A percentile compares a stretch with the other conserved stretches of the same genome.
Conservation (phyloP, 768 basidiomycete genomes). For the Hysterangium stoloniferum region DNA sequence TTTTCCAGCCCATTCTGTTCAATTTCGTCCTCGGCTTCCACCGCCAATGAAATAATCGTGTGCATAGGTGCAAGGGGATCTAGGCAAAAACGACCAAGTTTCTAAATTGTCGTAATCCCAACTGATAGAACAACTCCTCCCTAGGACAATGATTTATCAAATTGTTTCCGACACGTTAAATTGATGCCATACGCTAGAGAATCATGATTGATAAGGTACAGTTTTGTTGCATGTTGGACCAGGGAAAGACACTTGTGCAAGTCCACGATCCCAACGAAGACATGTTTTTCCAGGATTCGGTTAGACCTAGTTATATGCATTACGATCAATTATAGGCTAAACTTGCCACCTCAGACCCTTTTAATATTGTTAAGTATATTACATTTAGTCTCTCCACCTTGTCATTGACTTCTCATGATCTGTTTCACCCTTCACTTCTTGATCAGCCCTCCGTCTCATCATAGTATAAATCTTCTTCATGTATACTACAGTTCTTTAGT, state of each 20-base stretch:
- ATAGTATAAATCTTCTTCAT: too few relatives aligned
- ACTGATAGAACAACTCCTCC: conserved; percentile 92
- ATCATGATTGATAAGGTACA: conserved; percentile 86
- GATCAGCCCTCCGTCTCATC: too few relatives aligned
- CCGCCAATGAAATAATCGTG: conserved; percentile 68
- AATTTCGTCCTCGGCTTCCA: conserved; percentile 55
- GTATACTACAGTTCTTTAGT: too few relatives aligned
- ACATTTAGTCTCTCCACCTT: too few relatives aligned
- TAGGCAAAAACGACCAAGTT: conserved; percentile 63
- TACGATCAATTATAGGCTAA: too few relatives aligned
- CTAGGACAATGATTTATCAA: too few relatives aligned
- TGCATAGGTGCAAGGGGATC: conserved; percentile 75
- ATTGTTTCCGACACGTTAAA: too few relatives aligned
- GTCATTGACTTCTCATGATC: too few relatives aligned
- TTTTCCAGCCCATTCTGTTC: conserved; percentile 44
- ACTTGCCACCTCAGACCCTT: too few relatives aligned
- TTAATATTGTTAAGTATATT: too few relatives aligned
- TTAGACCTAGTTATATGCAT: too few relatives aligned
- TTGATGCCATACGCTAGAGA: conserved; percentile 68
- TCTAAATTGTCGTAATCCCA: conserved; percentile 87
- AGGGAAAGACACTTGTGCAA: conserved; percentile 63
- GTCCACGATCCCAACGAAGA: conserved; percentile 90
- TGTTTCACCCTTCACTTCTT: too few relatives aligned
- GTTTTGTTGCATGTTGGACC: conserved; percentile 79
- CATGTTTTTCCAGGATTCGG: conserved; percentile 82